A percentile compares a stretch with the other conserved stretches of the same genome.
Conservation (phyloP, 164 flowering plant species). For the Malania oleifera region DNA sequence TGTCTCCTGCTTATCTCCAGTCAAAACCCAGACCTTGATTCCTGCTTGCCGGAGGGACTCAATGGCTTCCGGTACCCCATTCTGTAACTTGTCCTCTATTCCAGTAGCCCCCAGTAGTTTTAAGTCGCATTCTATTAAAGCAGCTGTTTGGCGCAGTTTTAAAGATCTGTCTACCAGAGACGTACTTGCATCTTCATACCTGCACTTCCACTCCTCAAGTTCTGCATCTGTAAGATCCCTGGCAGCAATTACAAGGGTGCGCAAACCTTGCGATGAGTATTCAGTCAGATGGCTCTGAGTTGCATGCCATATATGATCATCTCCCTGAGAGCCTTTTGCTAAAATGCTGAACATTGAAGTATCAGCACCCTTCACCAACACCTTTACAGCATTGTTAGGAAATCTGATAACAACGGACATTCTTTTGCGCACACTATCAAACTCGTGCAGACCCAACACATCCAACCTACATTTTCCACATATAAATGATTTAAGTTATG, state of each 20-base stretch:
- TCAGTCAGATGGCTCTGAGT: constrained; percentile 64
- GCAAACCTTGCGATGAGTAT: constrained; percentile 74
- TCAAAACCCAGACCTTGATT: constrained; percentile 91
- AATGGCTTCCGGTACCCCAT: constrained; percentile 91
- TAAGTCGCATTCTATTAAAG: constrained; percentile 63
- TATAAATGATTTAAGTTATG: not conserved
- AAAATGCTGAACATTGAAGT: constrained; percentile 67
- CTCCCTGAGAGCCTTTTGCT: constrained; percentile 27
- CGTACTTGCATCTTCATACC: constrained; percentile 86
- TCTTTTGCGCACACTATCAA: constrained; percentile 88
- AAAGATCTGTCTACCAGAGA: constrained; percentile 66
- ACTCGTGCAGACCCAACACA: constrained; percentile 64
- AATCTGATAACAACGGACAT: constrained; percentile 89
- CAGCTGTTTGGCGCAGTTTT: constrained; percentile 78
- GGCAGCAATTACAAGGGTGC: constrained; percentile 85
- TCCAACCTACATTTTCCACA: constrained; percentile 43
- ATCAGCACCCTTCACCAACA: constrained; percentile 93
- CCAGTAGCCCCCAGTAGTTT: constrained; percentile 81
- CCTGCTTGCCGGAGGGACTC: constrained; percentile 93
- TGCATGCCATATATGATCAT: constrained; percentile 25
- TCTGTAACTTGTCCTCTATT: constrained; percentile 87
- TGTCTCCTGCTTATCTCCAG: constrained; percentile 96
- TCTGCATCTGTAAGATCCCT: constrained; percentile 64
- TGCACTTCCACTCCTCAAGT: constrained; percentile 72
- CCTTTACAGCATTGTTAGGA: constrained; percentile 72